Evolutionary conservation across 2,329 filamentous ascomycete species (phyloP).

Genomic region (Neoarthrinium moseri): DNA sequence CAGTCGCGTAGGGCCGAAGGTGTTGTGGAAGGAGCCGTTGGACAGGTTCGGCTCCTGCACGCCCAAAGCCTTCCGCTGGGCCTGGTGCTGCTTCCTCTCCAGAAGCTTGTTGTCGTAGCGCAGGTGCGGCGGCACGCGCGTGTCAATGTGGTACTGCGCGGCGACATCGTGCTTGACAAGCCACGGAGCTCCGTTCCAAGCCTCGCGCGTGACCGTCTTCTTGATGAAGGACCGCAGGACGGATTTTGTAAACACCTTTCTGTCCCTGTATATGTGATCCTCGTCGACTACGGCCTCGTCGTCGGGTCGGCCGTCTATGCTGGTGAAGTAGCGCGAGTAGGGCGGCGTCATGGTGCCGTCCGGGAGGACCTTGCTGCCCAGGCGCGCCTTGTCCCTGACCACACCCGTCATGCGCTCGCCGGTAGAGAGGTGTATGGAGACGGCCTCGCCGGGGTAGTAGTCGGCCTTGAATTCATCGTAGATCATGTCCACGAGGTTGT

Average conservation of each 20-base stretch:
- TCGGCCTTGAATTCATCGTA: conserved; percentile 83
- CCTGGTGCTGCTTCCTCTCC: conserved; percentile 71
- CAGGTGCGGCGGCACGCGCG: conserved; percentile 79
- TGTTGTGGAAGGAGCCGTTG: conserved; percentile 22
- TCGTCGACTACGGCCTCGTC: conserved; percentile 79
- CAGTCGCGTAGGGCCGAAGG: conserved; percentile 53
- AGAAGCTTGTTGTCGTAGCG: conserved; percentile 77
- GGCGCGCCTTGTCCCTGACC: conserved; percentile 82
- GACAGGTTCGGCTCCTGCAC: conserved; percentile 40
- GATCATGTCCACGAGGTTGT: conserved; percentile 69
- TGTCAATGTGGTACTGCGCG: conserved; percentile 79
- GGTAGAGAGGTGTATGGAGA: conserved; percentile 69
- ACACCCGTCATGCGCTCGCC: conserved; percentile 70
- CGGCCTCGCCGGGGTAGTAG: conserved; percentile 85
- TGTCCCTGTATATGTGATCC: conserved; percentile 79
- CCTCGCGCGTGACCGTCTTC: conserved; percentile 86
- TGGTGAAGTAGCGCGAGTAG: conserved; percentile 79
- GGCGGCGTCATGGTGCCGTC: conserved; percentile 71
- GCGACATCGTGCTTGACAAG: conserved; percentile 86
- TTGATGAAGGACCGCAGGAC: conserved; percentile 93
- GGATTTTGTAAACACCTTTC: conserved; percentile 91
- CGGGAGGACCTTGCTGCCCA: conserved; percentile 59
- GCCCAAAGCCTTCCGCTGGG: conserved; percentile 57
- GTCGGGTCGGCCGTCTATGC: conserved; percentile 63
- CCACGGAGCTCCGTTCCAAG: conserved; percentile 97